Base-by-base conservation (phyloP, 768 basidiomycete species). In the Hericium erinaceus region DNA sequence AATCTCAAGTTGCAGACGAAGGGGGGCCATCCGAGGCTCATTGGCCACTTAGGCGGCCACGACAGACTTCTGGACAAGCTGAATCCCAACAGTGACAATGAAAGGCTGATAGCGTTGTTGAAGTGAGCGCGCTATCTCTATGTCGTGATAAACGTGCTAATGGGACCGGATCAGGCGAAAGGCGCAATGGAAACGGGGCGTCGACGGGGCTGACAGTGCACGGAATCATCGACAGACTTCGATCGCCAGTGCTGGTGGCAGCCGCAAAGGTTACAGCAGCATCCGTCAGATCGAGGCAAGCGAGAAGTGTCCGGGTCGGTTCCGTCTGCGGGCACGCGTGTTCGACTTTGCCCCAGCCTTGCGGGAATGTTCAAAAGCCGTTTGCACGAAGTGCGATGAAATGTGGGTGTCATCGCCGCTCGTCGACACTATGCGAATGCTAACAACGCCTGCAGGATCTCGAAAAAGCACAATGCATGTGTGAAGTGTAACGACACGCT, bases 21-120 rank as follows among this genome's bases (percentile, higher is more conserved):
- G 52, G 37, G 22, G 39, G 62, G 33, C 52, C 26, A 15, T 7
- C 33, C 54, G 18, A 57, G 26, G 49, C 39, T 62, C 33, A 39
- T 62, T 9, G 60, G 62, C 10, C 48, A 55, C 24, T 41, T 63
- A 9, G 60, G 58, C 12, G 62, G 60, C 6, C 58, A 62, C n/a
- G 60, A 63, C 49, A 56, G 62, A 9, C 62, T 63, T 39, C 55
- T 63, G 20, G 52, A 58, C 18, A 58, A 59, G 16, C 26, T 62
- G 37, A 59, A 61, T 26, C 49, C 20, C 4, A 55, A 55, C 2
- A 59, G 33, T 9, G 52, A 58, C 18, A 61, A 63, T 16, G 56
- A 57, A 26, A 52, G 57, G 40, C 49, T 63, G 39, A 24, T 15
- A 13, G 51, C 22, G 11, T 33, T 63, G 22, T 40, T 63, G 11